phyloP scores from a whole-genome alignment of 148 eudicot genomes.

The Dysphania ambrosioides region DNA sequence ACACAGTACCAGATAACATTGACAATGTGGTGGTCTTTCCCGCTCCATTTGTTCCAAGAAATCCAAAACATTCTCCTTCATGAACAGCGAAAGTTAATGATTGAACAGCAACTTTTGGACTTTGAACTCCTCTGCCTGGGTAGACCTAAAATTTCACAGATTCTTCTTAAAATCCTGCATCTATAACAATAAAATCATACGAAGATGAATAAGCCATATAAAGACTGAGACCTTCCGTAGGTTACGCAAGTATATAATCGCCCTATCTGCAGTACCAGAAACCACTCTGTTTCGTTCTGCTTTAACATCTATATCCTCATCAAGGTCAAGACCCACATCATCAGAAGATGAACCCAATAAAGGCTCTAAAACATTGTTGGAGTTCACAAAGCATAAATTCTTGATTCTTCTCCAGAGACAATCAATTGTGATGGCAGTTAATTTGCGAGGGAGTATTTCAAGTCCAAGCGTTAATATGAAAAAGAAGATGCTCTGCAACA shows the following conservation, averaged over 20 bases:
- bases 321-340: constrained; percentile 39
- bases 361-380: constrained; percentile 52
- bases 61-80: constrained; percentile 98
- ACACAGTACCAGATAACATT: constrained; percentile 65
- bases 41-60: constrained; percentile 97
- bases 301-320: constrained; percentile 79
- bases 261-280: constrained; percentile 69
- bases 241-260: constrained; percentile 74
- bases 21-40: constrained; percentile 97
- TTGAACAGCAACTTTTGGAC: constrained; percentile 73
- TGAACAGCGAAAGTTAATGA: constrained; percentile 89
- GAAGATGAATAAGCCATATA: background rate
- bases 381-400: constrained; percentile 26
- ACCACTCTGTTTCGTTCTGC: constrained; percentile 79
- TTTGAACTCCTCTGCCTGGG: constrained; percentile 56
- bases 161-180: background rate
- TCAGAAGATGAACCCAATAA: constrained; percentile 55
- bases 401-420: constrained; percentile 41
- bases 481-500: constrained; percentile 60
- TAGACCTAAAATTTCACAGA: constrained; percentile 52
- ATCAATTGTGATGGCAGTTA: constrained; percentile 26
- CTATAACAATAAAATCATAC: background rate
- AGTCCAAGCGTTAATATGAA: constrained; percentile 77
- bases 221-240: constrained; percentile 63
- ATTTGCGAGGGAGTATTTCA: constrained; percentile 55